Percentiles rank a stretch among this genome's conserved stretches.
These are phyloP conservation scores for Scopulariopsis brevicaulis DNA, from an alignment of 2,329 filamentous ascomycete species.

Conservation along the genomic window DNA sequence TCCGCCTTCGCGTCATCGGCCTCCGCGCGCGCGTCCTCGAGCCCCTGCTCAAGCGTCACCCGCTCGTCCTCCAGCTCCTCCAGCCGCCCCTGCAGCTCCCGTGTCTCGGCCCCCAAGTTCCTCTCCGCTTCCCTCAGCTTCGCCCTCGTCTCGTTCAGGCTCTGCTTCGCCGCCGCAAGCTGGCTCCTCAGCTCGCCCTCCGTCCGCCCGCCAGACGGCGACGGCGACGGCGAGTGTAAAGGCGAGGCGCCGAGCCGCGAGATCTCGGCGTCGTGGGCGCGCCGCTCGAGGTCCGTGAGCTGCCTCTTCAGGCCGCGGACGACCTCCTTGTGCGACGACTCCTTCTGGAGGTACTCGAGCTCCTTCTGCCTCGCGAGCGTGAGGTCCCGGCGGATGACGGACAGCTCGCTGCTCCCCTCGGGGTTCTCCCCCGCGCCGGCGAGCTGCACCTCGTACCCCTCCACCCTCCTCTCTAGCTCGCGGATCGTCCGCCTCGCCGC, in stretches of 20 bases:
- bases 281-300: conserved; percentile 54
- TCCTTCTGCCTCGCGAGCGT: conserved; percentile 55
- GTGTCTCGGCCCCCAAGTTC: conserved; percentile 23
- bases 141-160: conserved; percentile 41
- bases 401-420: conserved; percentile 42
- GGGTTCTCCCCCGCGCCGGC: conserved; percentile 16
- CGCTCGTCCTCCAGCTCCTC: conserved; percentile 48
- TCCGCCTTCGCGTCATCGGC: conserved; percentile 33
- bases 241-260: conserved; percentile 33
- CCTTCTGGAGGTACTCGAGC: conserved; percentile 52
- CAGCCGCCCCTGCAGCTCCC: conserved; percentile 42
- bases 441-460: conserved; percentile 37
- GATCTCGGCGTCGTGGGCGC: conserved; percentile 53
- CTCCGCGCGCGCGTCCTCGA: conserved; percentile 41
- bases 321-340: conserved; percentile 48
- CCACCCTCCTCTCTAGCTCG: conserved; percentile 51
- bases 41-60: conserved; percentile 43
- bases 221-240: conserved; percentile 23
- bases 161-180: conserved; percentile 46
- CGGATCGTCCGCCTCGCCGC: conserved; percentile 51
- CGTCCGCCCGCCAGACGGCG: conserved; percentile 43
- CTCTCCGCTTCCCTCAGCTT: conserved; percentile 39
- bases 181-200: conserved; percentile 47
- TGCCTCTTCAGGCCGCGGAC: conserved; percentile 54
- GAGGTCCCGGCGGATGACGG: conserved; percentile 50